Evolutionary conservation across 2,329 filamentous ascomycete species (phyloP), one percentile per base, ranked within the genome.

Genomic region (Colletotrichum limetticola): DNA sequence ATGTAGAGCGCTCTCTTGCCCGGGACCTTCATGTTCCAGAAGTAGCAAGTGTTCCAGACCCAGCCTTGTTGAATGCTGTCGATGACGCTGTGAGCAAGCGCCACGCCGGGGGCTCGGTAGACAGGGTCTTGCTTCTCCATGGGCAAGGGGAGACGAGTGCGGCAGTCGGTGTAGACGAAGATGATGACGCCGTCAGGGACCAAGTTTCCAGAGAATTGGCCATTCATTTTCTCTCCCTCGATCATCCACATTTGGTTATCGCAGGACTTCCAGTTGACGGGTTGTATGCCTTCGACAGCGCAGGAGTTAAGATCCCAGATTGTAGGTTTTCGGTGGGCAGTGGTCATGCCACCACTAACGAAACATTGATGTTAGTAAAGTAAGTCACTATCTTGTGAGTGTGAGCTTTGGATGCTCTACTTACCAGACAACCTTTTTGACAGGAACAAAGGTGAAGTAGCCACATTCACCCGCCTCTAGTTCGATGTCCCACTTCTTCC

Each of bases 391-490:
- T 24, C 3, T 24, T 28, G 3, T 26, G 9, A 56, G 35, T 4
- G 19, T 3, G 19, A n/a, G 1, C 8, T 9, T 63, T 26, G 22
- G 19, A 12, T 35, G 62, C 30, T 32, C 30, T 32, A 32, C 30
- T 32, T 32, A 32, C 74, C 75, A 76, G 28, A 62, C 24, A 1
- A 66, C 53, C 52, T 75, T 75, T 53, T 73, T 70, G 46, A 75
- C 68, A 24, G 75, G 65, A 7, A 76, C 57, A 28, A 75, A 76
- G 14, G 74, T 75, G 68, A 76, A 76, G 61, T 76, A 76, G 22
- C 75, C 75, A 42, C 75, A 76, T 42, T 71, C n/a, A 6, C 66
- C 49, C 16, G 4, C 5, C 14, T 68, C 19, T 24, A 72, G 63
- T 1, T 70, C 7, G 12, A 76, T 57, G 9, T 30, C 26, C 24